phyloP scores from a whole-genome alignment of 179 eudicot species.

The Silene coronaria region DNA sequence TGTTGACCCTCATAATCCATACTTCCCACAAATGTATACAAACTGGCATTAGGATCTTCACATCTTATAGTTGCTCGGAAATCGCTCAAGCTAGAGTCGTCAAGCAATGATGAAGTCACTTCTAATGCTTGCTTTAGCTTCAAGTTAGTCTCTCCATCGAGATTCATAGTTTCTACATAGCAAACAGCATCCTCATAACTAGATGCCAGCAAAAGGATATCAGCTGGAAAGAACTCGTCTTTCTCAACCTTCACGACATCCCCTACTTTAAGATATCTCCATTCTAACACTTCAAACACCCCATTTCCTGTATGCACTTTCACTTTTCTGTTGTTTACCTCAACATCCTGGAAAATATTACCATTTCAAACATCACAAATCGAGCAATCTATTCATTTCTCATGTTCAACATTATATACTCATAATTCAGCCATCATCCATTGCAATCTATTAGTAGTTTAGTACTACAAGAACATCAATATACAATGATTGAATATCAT shows the following conservation, averaged over 20 bases:
- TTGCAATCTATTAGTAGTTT: not conserved
- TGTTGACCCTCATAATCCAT: constrained; percentile 66
- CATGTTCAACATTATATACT: not conserved
- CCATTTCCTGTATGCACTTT: constrained; percentile 63
- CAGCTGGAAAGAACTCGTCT: constrained; percentile 89
- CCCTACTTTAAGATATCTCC: constrained; percentile 72
- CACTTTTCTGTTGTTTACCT: constrained; percentile 66
- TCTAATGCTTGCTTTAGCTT: constrained; percentile 81
- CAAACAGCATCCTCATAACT: constrained; percentile 80
- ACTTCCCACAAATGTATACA: constrained; percentile 72
- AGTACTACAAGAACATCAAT: not conserved
- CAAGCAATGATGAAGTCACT: constrained; percentile 52
- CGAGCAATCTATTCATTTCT: not conserved
- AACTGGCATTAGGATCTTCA: constrained; percentile 92
- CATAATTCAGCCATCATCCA: constrained; percentile 1
- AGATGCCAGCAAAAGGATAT: constrained; percentile 73
- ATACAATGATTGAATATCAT: too few relatives aligned
- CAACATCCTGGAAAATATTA: constrained; percentile 56
- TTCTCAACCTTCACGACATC: constrained; percentile 77
- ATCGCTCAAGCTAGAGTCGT: constrained; percentile 45
- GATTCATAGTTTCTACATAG: constrained; percentile 95
- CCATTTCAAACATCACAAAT: constrained; percentile 10
- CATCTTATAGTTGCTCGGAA: constrained; percentile 66
- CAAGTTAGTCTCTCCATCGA: constrained; percentile 91
- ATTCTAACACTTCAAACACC: constrained; percentile 42